Base-by-base conservation (phyloP, 805 yeast genomes). In the Suhomyces faveliae region DNA sequence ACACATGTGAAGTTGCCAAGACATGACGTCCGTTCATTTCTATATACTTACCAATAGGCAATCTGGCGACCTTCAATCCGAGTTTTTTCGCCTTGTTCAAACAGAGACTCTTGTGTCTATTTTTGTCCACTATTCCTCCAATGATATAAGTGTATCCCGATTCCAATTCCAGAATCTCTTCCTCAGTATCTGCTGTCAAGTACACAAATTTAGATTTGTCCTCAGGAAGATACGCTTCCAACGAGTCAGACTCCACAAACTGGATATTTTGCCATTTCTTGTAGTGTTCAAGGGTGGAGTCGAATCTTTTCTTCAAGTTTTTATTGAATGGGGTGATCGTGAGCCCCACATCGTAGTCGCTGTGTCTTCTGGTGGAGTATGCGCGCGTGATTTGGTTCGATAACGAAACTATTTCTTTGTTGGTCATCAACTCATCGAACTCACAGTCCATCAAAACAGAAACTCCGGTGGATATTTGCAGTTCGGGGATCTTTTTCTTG, bases 121-220 rank as follows among this genome's bases (percentile, higher is more conserved):
- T 95, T 64, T 92, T 92, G 64, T 92, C 99, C 2, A 92, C 98
- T 48, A 92, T 92, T 0, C 98, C 99, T 8, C 99, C 99, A 43
- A 92, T 83, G 38, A 92, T 81, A 57, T 92, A 92, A 0, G 95
- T 87, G 62, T 76, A 73, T 2, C 85, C 87, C 4, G 82, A 80
- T 51, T 84, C 82, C 46, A 92, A 70, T 21, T 73, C 79, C 9
- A 77, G 80, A 29, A 94, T 58, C 19, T 74, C 80, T 6, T 85
- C 86, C 7, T 84, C 87, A 0, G 97, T 85, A 58, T 92, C 99
- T 0, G 97, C 95, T 0, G 96, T 84, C 30, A 92, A 68, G 59
- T 94, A 92, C 0, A 89, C 77, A 35, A 70, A 73, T 30, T 78
- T 77, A 1, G 69, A 56, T 40, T 62, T 57, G 30, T 72, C 74